Percentiles rank a stretch among this genome's conserved stretches.
These are phyloP conservation scores for Posidonia australis DNA, from an alignment of 106 monocot species.

Conservation along the genomic window DNA sequence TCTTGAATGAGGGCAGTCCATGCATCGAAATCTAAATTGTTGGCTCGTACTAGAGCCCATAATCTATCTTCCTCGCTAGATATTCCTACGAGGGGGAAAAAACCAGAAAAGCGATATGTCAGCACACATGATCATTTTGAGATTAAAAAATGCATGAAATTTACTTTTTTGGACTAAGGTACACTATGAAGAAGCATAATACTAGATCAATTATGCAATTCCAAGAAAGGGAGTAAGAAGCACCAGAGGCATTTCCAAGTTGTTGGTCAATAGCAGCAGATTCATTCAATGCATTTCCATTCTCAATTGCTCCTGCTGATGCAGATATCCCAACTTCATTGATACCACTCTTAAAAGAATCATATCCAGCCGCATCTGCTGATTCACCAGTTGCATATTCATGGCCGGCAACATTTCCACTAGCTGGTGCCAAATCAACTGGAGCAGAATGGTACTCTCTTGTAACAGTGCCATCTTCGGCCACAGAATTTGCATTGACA, in stretches of 20 bases:
- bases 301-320: neutral
- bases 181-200: neutral
- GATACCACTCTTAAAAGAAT: neutral
- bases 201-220: neutral
- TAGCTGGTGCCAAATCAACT: neutral
- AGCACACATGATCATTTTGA: neutral
- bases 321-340: neutral
- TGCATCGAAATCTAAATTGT: constrained; percentile 85
- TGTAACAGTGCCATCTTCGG: neutral
- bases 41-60: constrained; percentile 66
- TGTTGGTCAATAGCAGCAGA: neutral
- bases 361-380: neutral
- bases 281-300: constrained; percentile 1
- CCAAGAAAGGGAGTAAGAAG: neutral
- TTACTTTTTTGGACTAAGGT: neutral
- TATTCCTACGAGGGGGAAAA: constrained; percentile 27
- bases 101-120: neutral
- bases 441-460: neutral
- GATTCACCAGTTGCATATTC: neutral
- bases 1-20: constrained; percentile 95
- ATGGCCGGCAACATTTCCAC: neutral
- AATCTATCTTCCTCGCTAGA: constrained; percentile 81
- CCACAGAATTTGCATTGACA: neutral
- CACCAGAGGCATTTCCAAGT: constrained; percentile 5
- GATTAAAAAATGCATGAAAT: neutral